Percentiles rank a stretch among this genome's conserved stretches.
Conservation (phyloP, 768 basidiomycete species). For the Boletellus ananas region DNA sequence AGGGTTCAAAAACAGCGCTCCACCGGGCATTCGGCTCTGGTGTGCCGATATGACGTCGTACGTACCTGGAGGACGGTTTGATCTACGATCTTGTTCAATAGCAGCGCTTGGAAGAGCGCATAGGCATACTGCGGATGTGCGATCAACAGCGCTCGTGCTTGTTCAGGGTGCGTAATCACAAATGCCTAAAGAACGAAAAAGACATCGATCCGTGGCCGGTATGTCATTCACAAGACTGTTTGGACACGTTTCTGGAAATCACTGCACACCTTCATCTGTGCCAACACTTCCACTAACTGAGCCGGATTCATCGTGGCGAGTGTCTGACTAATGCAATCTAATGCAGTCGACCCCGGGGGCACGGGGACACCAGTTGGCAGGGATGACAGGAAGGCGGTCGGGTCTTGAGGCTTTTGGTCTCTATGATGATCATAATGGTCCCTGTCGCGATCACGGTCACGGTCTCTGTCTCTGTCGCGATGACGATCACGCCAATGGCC, state of each 20-base stretch:
- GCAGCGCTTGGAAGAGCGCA: slow-evolving; percentile 90
- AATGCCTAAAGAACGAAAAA: slow-evolving; percentile 65
- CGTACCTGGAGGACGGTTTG: slow-evolving; percentile 73
- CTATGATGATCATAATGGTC: slow-evolving; percentile 32
- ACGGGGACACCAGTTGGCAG: slow-evolving; percentile 77
- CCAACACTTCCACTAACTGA: slow-evolving; percentile 88
- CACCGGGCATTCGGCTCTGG: neutral
- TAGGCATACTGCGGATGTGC: slow-evolving; percentile 92
- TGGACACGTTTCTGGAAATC: slow-evolving; percentile 17
- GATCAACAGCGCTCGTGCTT: slow-evolving; percentile 74
- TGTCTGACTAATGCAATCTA: slow-evolving; percentile 83
- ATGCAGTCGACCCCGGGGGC: slow-evolving; percentile 62
- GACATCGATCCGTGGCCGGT: slow-evolving; percentile 4
- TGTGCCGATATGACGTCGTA: slow-evolving; percentile 6
- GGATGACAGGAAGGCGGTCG: slow-evolving; percentile 53
- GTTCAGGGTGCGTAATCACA: slow-evolving; percentile 86
- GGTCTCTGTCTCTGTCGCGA: slow-evolving; percentile 47
- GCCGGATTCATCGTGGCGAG: slow-evolving; percentile 79
- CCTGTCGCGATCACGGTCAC: slow-evolving; percentile 52
- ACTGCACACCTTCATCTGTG: slow-evolving; percentile 90
- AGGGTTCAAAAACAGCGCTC: slow-evolving; percentile 6
- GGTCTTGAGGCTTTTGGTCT: slow-evolving; percentile 37
- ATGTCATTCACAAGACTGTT: slow-evolving; percentile 21
- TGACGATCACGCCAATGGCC: slow-evolving; percentile 44
- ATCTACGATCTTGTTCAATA: slow-evolving; percentile 93